Conservation (phyloP, 345 rosid genomes). For the Durio zibethinus region DNA sequence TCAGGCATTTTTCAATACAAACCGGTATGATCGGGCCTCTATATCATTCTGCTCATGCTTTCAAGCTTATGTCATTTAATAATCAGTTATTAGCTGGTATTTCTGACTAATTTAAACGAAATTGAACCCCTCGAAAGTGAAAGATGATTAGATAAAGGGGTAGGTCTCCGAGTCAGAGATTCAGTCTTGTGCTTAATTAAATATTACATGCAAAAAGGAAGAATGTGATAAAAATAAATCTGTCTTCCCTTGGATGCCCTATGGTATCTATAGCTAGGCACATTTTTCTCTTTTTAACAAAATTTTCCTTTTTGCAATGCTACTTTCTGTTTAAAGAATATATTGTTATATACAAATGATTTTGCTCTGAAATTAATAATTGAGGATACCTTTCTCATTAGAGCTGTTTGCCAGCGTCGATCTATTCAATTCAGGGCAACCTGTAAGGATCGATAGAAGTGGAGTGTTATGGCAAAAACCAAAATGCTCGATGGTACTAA, state of each 20-base stretch:
- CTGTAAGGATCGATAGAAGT: too few species aligned
- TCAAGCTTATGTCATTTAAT: background rate
- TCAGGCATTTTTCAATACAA: background rate
- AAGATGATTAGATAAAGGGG: background rate
- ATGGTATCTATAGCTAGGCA: background rate
- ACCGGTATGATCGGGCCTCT: background rate
- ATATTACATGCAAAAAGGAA: background rate
- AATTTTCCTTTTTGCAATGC: background rate
- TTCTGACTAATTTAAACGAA: background rate
- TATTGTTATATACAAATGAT: background rate
- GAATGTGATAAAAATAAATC: background rate
- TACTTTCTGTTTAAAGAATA: too few species aligned
- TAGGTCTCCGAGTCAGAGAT: slow-evolving; percentile 5
- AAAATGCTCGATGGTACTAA: too few species aligned
- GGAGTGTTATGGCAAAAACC: too few species aligned
- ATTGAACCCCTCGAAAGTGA: background rate
- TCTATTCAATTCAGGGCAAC: too few species aligned
- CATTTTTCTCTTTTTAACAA: background rate
- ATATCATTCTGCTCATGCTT: background rate
- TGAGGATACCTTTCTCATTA: background rate
- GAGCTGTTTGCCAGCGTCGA: background rate
- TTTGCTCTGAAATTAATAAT: background rate
- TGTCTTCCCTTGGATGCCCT: background rate
- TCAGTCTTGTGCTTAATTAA: background rate
- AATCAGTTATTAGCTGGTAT: background rate